Percentiles rank a stretch among this genome's conserved stretches.
phyloP scores from a whole-genome alignment of 176 grass and related monocot genomes.

The Echinochloa phyllopogon region DNA sequence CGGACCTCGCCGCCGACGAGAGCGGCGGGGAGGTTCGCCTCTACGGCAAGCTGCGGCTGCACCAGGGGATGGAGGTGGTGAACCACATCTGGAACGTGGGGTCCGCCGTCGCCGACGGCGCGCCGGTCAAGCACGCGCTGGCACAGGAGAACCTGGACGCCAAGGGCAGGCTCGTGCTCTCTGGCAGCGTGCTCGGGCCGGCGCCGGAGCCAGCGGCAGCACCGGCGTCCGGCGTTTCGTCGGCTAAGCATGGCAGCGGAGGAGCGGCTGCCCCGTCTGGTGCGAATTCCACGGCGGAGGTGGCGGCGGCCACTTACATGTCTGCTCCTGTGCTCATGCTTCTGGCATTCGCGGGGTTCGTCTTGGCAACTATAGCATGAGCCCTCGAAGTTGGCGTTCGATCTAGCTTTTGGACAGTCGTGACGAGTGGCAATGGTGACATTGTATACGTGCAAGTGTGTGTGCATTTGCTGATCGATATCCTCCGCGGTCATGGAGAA shows the following conservation, averaged over 20 bases:
- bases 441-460: neutral
- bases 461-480: neutral
- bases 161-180: conserved; percentile 38
- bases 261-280: conserved; percentile 17
- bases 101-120: conserved; percentile 38
- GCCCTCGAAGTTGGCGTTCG: neutral
- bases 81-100: conserved; percentile 87
- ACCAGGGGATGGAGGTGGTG: conserved; percentile 29
- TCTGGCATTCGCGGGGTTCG: conserved; percentile 24
- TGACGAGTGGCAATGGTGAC: neutral
- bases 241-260: neutral
- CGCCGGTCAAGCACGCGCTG: conserved; percentile 59
- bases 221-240: neutral
- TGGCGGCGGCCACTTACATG: neutral
- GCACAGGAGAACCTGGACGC: conserved; percentile 40
- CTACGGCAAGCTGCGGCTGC: conserved; percentile 62
- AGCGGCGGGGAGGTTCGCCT: conserved; percentile 48
- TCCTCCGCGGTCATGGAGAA: neutral
- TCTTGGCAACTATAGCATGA: conserved; percentile 20
- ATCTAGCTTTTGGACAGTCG: neutral
- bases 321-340: conserved; percentile 8
- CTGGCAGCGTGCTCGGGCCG: conserved; percentile 23
- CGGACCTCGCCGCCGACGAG: conserved; percentile 55
- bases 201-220: conserved; percentile 33
- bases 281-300: neutral